Evolutionary conservation across 2,329 filamentous ascomycete genomes (phyloP).

Genomic region (Hypoxylon sp.): DNA sequence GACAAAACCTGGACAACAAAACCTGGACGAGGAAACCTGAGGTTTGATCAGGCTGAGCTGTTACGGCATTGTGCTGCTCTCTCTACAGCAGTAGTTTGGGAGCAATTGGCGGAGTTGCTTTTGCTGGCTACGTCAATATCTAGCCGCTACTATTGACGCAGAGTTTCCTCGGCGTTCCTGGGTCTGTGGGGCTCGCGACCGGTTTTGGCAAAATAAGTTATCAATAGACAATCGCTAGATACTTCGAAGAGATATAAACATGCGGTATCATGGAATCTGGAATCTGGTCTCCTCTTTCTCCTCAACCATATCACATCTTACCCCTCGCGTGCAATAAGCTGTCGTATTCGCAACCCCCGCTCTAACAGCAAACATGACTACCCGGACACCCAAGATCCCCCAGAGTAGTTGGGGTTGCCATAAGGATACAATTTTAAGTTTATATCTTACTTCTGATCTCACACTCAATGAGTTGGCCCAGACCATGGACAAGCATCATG

Average conservation of each 20-base stretch:
- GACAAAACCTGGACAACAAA: constrained; percentile 3
- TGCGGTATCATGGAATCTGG: background rate
- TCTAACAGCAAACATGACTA: constrained; percentile 24
- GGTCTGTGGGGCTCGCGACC: background rate
- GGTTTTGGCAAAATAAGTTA: constrained; percentile 14
- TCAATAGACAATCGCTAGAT: background rate
- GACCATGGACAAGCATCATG: constrained; percentile 26
- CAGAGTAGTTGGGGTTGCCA: constrained; percentile 27
- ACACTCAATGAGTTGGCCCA: constrained; percentile 15
- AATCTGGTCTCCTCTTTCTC: background rate
- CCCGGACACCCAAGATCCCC: constrained; percentile 26
- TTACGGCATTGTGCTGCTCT: background rate
- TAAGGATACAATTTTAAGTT: constrained; percentile 31
- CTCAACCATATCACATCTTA: background rate
- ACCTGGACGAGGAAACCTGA: background rate
- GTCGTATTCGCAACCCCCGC: background rate
- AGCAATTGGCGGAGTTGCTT: background rate
- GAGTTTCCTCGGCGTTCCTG: background rate
- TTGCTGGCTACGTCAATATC: background rate
- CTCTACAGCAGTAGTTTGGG: too few species aligned
- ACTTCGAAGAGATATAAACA: background rate
- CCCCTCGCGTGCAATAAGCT: background rate
- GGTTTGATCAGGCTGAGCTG: background rate
- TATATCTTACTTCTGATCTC: constrained; percentile 29
- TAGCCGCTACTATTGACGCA: background rate